Conservation (phyloP, 768 basidiomycete species). For the Agaricus subrufescens region DNA sequence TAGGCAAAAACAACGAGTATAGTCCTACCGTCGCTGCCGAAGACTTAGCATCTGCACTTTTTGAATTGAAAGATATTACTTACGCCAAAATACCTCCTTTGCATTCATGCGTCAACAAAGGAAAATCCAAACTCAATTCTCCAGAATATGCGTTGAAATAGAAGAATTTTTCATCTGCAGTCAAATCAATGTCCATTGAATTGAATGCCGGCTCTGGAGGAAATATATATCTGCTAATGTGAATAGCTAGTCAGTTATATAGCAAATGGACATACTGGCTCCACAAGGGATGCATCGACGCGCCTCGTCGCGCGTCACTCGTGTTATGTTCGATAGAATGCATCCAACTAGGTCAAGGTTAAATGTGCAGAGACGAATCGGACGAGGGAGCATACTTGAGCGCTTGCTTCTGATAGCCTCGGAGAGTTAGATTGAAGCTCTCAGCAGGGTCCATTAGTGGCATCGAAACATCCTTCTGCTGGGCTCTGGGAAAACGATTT, state of each 20-base stretch:
- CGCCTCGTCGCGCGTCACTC: constrained; percentile 60
- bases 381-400: constrained; percentile 46
- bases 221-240: constrained; percentile 59
- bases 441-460: constrained; percentile 77
- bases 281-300: constrained; percentile 91
- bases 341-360: constrained; percentile 75
- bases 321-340: constrained; percentile 76
- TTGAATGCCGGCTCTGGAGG: constrained; percentile 50
- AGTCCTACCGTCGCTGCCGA: constrained; percentile 35
- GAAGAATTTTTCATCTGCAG: constrained; percentile 72
- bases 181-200: constrained; percentile 68
- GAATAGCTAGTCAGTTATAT: constrained; percentile 9
- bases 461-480: constrained; percentile 71
- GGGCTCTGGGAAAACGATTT: constrained; percentile 53
- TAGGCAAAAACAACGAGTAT: not conserved
- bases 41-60: constrained; percentile 5
- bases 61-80: constrained; percentile 19
- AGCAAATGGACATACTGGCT: constrained; percentile 58
- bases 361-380: not conserved
- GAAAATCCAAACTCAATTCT: constrained; percentile 82
- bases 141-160: constrained; percentile 93
- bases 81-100: constrained; percentile 90
- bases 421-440: constrained; percentile 69
- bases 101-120: constrained; percentile 70
- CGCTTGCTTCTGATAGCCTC: constrained; percentile 94